Percentiles rank a stretch among this genome's conserved stretches.
These are phyloP conservation scores for Aspergillaceae sp. DNA, from an alignment of 2,329 filamentous ascomycete genomes.

Conservation along the genomic window DNA sequence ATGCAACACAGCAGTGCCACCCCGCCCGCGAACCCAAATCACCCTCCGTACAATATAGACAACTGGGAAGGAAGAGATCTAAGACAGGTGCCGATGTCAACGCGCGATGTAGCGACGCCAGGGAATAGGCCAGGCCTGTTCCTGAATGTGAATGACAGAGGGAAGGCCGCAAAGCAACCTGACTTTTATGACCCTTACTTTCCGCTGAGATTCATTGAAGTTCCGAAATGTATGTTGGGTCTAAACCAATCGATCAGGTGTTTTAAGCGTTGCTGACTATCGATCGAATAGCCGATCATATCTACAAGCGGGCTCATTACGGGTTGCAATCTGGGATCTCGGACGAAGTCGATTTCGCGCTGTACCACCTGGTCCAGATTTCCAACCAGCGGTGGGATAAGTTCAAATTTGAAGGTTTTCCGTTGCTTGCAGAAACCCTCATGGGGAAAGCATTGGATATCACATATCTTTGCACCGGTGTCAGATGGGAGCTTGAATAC, in stretches of 20 bases:
- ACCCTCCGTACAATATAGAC: conserved; percentile 22
- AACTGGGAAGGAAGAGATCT: conserved; percentile 33
- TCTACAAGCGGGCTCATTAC: conserved; percentile 80
- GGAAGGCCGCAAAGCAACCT: conserved; percentile 25
- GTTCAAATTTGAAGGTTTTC: conserved; percentile 88
- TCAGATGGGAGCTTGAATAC: conserved; percentile 74
- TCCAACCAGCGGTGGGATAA: conserved; percentile 92
- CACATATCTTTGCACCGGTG: conserved; percentile 68
- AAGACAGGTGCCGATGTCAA: conserved; percentile 29
- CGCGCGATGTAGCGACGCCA: conserved; percentile 35
- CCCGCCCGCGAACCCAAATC: conserved; percentile 23
- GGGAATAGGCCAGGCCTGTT: conserved; percentile 35
- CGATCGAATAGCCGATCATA: conserved; percentile 44
- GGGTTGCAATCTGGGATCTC: conserved; percentile 71
- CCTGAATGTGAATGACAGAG: conserved; percentile 15
- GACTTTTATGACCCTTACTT: conserved; percentile 34
- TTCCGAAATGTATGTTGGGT: conserved; percentile 27
- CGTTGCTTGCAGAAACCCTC: conserved; percentile 76
- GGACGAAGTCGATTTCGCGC: conserved; percentile 80
- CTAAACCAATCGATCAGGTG: not conserved
- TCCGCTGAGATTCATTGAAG: conserved; percentile 26
- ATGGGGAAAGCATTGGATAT: conserved; percentile 77
- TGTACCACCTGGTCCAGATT: conserved; percentile 91
- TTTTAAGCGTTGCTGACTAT: not conserved
- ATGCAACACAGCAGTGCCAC: conserved; percentile 16